Conservation (phyloP, 2,329 filamentous ascomycete genomes). For the Clarireedia monteithiana region DNA sequence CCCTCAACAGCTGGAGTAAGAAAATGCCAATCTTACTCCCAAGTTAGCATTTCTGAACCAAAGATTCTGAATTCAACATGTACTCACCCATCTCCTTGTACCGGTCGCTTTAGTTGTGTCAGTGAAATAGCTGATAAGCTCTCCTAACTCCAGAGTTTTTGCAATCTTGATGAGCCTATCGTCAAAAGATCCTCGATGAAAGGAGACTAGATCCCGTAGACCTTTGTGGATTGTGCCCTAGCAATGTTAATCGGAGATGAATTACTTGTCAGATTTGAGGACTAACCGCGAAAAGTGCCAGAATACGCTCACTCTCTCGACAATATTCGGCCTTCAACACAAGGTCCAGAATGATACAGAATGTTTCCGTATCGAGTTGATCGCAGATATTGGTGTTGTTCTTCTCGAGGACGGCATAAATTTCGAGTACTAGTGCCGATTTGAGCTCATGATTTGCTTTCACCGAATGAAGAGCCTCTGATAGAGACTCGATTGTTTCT, state of each 20-base stretch:
- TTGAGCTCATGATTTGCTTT: neutral
- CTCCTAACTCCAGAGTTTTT: neutral
- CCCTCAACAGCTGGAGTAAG: slow-evolving; percentile 21
- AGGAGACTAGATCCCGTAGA: neutral
- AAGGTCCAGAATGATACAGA: slow-evolving; percentile 15
- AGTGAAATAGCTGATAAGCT: slow-evolving; percentile 16
- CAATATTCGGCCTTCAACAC: slow-evolving; percentile 17
- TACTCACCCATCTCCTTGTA: slow-evolving; percentile 25
- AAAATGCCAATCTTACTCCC: slow-evolving; percentile 20
- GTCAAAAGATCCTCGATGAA: neutral
- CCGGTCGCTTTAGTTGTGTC: slow-evolving; percentile 9
- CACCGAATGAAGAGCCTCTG: neutral
- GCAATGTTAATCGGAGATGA: neutral
- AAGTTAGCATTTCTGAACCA: neutral
- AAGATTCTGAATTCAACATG: neutral
- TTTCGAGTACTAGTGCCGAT: neutral
- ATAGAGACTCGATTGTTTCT: neutral
- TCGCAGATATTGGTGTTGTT: slow-evolving; percentile 15
- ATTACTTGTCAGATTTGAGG: neutral
- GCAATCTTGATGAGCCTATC: neutral
- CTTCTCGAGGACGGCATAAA: slow-evolving; percentile 15
- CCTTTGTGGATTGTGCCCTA: slow-evolving; percentile 16
- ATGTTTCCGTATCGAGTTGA: slow-evolving; percentile 15
- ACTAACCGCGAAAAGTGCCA: slow-evolving; percentile 25
- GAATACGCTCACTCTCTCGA: slow-evolving; percentile 17